A percentile compares a stretch with the other conserved stretches of the same genome.
Conservation (phyloP, 441 rosid genomes). For the Viola pubescens region DNA sequence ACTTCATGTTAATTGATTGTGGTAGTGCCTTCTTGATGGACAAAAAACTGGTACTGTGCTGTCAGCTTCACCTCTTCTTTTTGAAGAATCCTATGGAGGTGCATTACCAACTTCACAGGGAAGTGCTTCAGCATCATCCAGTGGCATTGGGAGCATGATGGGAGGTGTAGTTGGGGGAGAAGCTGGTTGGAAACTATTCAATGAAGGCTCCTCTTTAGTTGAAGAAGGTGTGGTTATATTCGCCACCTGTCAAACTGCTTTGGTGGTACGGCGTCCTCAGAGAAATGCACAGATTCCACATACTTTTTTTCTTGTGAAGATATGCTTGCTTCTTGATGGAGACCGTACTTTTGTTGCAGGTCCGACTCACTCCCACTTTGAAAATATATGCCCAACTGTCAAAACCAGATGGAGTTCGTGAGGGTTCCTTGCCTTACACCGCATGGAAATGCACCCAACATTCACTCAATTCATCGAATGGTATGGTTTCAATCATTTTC, state of each 20-base stretch:
- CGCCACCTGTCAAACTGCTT: slow-evolving; percentile 87
- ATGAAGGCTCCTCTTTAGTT: slow-evolving; percentile 70
- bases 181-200: slow-evolving; percentile 91
- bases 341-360: slow-evolving; percentile 37
- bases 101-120: slow-evolving; percentile 51
- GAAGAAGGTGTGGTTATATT: slow-evolving; percentile 99
- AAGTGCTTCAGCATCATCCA: slow-evolving; percentile 49
- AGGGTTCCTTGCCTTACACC: slow-evolving; percentile 97
- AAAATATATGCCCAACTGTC: slow-evolving; percentile 83
- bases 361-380: slow-evolving; percentile 73
- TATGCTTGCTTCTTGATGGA: slow-evolving; percentile 28
- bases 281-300: slow-evolving; percentile 39
- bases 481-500: slow-evolving; percentile 30
- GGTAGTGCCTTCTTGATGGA: slow-evolving; percentile 94
- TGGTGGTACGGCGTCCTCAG: slow-evolving; percentile 86
- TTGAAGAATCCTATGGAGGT: slow-evolving; percentile 64
- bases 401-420: slow-evolving; percentile 94
- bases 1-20: slow-evolving; percentile 26
- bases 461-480: slow-evolving; percentile 39
- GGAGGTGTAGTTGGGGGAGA: slow-evolving; percentile 99
- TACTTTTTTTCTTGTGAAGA: slow-evolving; percentile 30
- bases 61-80: slow-evolving; percentile 79
- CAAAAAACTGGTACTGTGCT: slow-evolving; percentile 78
- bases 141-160: slow-evolving; percentile 94
- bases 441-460: slow-evolving; percentile 76